A percentile compares a stretch with the other conserved stretches of the same genome.
These are phyloP conservation scores for Penicillium desertorum DNA, from an alignment of 495 filamentous ascomycete species.

Conservation along the genomic window DNA sequence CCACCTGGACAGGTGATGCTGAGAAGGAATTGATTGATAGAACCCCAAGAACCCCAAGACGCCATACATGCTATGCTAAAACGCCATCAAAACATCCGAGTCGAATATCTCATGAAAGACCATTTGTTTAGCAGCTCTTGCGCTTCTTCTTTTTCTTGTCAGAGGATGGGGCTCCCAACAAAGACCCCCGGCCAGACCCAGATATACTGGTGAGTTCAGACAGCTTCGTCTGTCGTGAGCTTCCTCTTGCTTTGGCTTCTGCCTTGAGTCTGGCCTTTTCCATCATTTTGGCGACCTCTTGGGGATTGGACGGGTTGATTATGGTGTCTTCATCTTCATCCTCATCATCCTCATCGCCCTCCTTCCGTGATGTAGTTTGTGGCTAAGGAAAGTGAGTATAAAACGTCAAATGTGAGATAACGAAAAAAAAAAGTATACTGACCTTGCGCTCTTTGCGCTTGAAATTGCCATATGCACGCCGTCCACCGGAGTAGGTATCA, in stretches of 20 bases:
- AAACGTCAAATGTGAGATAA: not conserved
- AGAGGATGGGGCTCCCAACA: conserved; percentile 13
- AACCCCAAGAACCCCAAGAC: not conserved
- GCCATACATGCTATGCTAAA: conserved; percentile 10
- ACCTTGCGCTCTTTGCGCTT: conserved; percentile 36
- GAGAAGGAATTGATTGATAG: not conserved
- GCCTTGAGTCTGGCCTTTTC: conserved; percentile 18
- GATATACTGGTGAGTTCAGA: conserved; percentile 39
- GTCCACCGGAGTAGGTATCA: conserved; percentile 34
- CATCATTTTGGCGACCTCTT: conserved; percentile 16
- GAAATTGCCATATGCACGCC: conserved; percentile 42
- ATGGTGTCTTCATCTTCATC: conserved; percentile 22
- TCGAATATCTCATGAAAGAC: not conserved
- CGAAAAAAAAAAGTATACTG: conserved; percentile 16
- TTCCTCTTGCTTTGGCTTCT: conserved; percentile 7
- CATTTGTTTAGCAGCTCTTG: conserved; percentile 21
- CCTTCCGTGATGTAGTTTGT: not conserved
- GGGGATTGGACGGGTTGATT: conserved; percentile 10
- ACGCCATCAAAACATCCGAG: conserved; percentile 13
- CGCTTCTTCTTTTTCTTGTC: conserved; percentile 44
- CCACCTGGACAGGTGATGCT: not conserved
- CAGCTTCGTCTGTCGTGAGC: conserved; percentile 18
- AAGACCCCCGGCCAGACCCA: conserved; percentile 20
- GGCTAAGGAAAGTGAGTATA: conserved; percentile 7
- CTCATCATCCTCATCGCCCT: conserved; percentile 1